Conservation (phyloP, 768 basidiomycete genomes). For the Suillus subaureus region DNA sequence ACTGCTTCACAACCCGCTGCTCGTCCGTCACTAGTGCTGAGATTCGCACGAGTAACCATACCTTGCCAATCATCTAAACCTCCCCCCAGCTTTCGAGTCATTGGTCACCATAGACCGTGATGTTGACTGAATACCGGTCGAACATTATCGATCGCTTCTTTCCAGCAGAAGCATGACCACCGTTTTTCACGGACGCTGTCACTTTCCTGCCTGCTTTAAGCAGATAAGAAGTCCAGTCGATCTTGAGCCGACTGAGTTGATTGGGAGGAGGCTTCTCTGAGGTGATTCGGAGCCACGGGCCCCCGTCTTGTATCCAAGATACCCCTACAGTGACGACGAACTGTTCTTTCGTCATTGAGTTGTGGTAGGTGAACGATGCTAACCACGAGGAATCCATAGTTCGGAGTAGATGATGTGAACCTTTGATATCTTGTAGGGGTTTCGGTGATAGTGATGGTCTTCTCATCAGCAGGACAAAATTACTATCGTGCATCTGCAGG, state of each 20-base stretch:
- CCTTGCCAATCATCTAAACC: background rate
- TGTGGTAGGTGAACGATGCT: slow-evolving; percentile 1
- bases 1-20: background rate
- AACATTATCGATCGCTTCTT: background rate
- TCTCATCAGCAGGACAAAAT: background rate
- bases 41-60: background rate
- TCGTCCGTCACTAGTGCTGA: background rate
- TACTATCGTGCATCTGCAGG: background rate
- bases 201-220: slow-evolving; percentile 1
- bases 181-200: slow-evolving; percentile 1
- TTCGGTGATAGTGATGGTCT: background rate
- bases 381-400: slow-evolving; percentile 1
- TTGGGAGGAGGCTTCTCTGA: background rate
- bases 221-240: slow-evolving; percentile 5
- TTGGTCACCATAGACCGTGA: background rate
- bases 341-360: background rate
- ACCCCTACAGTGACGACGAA: background rate
- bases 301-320: background rate
- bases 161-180: slow-evolving; percentile 3
- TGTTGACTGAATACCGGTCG: slow-evolving; percentile 5
- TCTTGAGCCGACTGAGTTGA: background rate
- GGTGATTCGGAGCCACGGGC: slow-evolving; percentile 1
- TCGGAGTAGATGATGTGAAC: background rate
- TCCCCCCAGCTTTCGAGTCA: background rate
- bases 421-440: background rate